Evolutionary conservation across 139 green algal species (phyloP), one percentile per base, ranked within the genome.

Genomic region (Tetradesmus lagerheimii): DNA sequence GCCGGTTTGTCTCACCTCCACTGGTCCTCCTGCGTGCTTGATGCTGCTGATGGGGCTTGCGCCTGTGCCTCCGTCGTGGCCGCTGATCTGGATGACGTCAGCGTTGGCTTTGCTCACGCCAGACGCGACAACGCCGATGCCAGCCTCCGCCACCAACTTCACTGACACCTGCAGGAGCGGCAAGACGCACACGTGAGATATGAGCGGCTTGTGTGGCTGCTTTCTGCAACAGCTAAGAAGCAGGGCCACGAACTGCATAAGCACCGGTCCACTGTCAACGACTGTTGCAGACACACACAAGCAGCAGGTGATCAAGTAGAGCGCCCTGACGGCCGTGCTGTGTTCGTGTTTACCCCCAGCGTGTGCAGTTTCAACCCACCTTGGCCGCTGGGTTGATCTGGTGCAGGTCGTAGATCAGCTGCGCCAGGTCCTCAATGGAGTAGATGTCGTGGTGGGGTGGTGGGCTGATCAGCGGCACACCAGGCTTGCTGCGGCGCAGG

Each of bases 361-460:
- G 43, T 50, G 47, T 62, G 47, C 47, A 62, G n/a, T n/a, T n/a
- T 62, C 12, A 2, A 14, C 47, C 4, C 35, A 99, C 98, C 94
- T 98, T 98, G 90, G 97, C 95, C 15, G 91, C 50, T 25, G 96
- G 91, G 89, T 98, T 98, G 84, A 99, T 94, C 91, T 93, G 89
- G 88, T 95, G 95, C 57, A 99, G 95, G 92, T 99, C 98, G 77
- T 98, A 99, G 95, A 99, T 99, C 89, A 99, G 97, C 96, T 99
- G 98, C 16, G 98, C 97, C 66, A 99, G 96, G 90, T 99, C 98
- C 96, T 99, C 98, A 86, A 99, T 99, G 85, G 98, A 99, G 96
- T 99, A 99, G 94, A 99, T 99, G 96, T 99, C 98, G 92, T 99
- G 98, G 96, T 99, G 98, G 18, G 98, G 98, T 0, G 98, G 98